Conservation (phyloP, 2,329 filamentous ascomycete species). For the Grosmannia penicillata region DNA sequence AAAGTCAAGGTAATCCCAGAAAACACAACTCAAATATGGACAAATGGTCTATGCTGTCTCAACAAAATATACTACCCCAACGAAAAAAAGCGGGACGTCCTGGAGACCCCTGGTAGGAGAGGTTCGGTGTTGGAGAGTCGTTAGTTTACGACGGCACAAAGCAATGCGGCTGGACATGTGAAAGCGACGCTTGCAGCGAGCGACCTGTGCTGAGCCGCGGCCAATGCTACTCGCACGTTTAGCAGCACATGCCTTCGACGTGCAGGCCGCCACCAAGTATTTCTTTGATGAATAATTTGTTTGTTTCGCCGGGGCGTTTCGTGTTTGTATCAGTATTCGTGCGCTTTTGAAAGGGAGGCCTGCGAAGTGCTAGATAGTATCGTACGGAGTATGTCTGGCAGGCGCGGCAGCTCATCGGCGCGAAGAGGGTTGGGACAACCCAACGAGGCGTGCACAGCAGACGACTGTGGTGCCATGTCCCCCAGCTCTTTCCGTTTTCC, state of each 20-base stretch:
- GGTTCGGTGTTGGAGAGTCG: background rate
- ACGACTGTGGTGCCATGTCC: background rate
- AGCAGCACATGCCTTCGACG: too few relatives aligned
- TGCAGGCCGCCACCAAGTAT: background rate
- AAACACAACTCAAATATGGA: background rate
- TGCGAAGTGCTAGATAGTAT: background rate
- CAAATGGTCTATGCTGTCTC: slow-evolving; percentile 3
- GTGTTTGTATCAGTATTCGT: background rate
- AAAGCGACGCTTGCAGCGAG: too few relatives aligned
- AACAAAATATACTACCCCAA: slow-evolving; percentile 12
- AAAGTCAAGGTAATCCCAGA: background rate
- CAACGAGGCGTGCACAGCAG: too few relatives aligned
- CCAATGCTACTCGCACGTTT: too few relatives aligned
- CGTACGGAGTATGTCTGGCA: background rate
- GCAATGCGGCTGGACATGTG: slow-evolving; percentile 3
- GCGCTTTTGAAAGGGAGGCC: too few relatives aligned
- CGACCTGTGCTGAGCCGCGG: too few relatives aligned
- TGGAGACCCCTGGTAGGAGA: background rate
- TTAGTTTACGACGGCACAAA: too few relatives aligned
- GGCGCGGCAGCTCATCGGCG: too few relatives aligned
- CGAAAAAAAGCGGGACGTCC: slow-evolving; percentile 9
- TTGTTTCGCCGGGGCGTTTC: background rate
- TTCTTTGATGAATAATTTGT: background rate
- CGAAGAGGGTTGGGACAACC: background rate
- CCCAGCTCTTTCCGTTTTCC: background rate